phyloP scores from a whole-genome alignment of 2,329 filamentous ascomycete genomes.

The Botryotinia calthae region DNA sequence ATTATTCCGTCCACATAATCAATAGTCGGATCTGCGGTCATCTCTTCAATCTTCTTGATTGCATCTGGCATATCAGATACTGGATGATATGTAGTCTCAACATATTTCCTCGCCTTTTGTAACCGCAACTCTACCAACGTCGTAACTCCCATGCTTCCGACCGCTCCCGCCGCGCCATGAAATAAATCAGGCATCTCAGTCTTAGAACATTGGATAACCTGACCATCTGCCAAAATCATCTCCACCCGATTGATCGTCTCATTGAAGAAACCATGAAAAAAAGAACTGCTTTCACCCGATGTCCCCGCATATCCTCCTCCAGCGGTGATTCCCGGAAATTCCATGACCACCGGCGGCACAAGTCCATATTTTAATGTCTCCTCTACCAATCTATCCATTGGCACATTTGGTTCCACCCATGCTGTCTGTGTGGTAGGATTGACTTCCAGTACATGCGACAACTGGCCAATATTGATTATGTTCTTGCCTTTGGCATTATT shows the following conservation, averaged over 20 bases:
- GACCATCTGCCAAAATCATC: constrained; percentile 59
- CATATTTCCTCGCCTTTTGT: constrained; percentile 51
- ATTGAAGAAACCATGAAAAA: constrained; percentile 65
- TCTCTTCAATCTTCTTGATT: constrained; percentile 43
- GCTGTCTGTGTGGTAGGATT: constrained; percentile 44
- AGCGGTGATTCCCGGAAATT: constrained; percentile 67
- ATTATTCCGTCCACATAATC: constrained; percentile 65
- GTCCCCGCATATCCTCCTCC: constrained; percentile 67
- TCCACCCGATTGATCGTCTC: constrained; percentile 60
- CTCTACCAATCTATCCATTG: constrained; percentile 63
- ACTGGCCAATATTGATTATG: constrained; percentile 48
- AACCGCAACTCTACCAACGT: constrained; percentile 59
- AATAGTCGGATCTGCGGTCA: constrained; percentile 35
- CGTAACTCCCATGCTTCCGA: constrained; percentile 59
- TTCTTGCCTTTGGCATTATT: constrained; percentile 42
- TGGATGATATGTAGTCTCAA: constrained; percentile 55
- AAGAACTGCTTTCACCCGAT: constrained; percentile 65
- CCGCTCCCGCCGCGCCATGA: constrained; percentile 55
- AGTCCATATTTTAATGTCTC: constrained; percentile 54
- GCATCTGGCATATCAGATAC: constrained; percentile 45
- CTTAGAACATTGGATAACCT: constrained; percentile 48
- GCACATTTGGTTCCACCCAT: constrained; percentile 65
- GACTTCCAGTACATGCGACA: constrained; percentile 48
- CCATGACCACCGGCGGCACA: constrained; percentile 65
- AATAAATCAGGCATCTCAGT: constrained; percentile 54